phyloP scores from a whole-genome alignment of 2,329 filamentous ascomycete genomes.

The Cladosporium sp. region DNA sequence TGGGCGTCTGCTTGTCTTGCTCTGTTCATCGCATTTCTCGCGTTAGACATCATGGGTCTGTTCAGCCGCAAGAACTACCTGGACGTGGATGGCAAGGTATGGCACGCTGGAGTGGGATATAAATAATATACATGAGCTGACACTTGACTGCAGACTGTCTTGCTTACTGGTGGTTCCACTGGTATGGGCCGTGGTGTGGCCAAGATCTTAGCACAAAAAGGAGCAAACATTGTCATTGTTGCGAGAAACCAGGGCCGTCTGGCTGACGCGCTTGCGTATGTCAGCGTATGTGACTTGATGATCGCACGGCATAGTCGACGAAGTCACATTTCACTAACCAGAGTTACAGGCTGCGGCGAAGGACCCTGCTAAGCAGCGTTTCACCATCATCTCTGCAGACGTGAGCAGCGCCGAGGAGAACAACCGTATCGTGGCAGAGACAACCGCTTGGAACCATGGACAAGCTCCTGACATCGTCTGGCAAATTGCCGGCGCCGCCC shows the following conservation, averaged over 20 bases:
- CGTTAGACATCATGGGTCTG: slow-evolving; percentile 64
- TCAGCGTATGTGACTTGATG: slow-evolving; percentile 55
- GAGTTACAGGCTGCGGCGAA: slow-evolving; percentile 62
- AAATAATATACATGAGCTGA: not conserved
- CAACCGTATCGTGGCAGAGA: slow-evolving; percentile 67
- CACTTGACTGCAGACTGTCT: slow-evolving; percentile 65
- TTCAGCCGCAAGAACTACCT: slow-evolving; percentile 73
- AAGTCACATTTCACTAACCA: not conserved
- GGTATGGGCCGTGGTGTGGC: slow-evolving; percentile 83
- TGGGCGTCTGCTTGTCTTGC: slow-evolving; percentile 41
- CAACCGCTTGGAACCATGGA: slow-evolving; percentile 75
- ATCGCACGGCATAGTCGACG: slow-evolving; percentile 2
- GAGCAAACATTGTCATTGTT: slow-evolving; percentile 84
- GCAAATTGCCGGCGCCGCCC: slow-evolving; percentile 78
- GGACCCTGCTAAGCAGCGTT: slow-evolving; percentile 68
- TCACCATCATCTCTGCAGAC: slow-evolving; percentile 82
- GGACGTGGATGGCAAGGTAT: slow-evolving; percentile 79
- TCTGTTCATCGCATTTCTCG: slow-evolving; percentile 41
- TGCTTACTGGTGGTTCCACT: slow-evolving; percentile 89
- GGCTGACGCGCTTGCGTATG: slow-evolving; percentile 64
- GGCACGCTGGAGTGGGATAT: slow-evolving; percentile 30
- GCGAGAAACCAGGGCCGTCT: slow-evolving; percentile 78
- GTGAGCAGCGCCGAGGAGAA: slow-evolving; percentile 72
- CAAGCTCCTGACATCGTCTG: slow-evolving; percentile 80
- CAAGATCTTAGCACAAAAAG: slow-evolving; percentile 73